Percentiles rank a stretch among this genome's conserved stretches.
Evolutionary conservation across 169 alveolate genomes (phyloP).

Genomic region (Eimeria sp.): DNA sequence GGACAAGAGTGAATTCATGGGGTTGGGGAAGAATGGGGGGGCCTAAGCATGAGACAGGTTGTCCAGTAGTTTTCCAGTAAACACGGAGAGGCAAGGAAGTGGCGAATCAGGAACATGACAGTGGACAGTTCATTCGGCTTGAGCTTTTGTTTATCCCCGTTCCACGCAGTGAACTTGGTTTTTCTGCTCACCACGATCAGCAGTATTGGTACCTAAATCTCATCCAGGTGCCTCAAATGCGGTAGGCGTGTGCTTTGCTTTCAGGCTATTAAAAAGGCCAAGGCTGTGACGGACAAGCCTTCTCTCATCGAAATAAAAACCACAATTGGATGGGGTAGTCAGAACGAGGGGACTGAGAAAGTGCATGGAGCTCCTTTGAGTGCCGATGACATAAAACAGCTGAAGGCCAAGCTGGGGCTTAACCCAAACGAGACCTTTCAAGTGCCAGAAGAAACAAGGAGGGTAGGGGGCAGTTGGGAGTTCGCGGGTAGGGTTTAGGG

Average conservation of each 20-base stretch:
- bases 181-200: background rate
- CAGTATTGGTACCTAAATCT: background rate
- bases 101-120: background rate
- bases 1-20: background rate
- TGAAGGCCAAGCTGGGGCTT: conserved; percentile 85
- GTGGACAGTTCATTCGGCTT: background rate
- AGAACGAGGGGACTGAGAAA: conserved; percentile 89
- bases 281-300: conserved; percentile 89
- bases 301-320: conserved; percentile 88
- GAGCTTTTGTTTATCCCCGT: background rate
- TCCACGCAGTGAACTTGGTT: background rate
- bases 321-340: conserved; percentile 89
- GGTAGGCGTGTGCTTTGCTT: conserved; percentile 3
- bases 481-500: background rate
- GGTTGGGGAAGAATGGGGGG: background rate
- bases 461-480: conserved; percentile 44
- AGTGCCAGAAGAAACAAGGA: conserved; percentile 86
- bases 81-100: background rate
- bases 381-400: conserved; percentile 88
- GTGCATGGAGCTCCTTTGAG: conserved; percentile 92
- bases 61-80: background rate
- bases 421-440: conserved; percentile 87
- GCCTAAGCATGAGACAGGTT: background rate
- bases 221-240: background rate
- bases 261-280: conserved; percentile 86